Percentiles rank a stretch among this genome's conserved stretches.
Conservation (phyloP, 441 rosid genomes). For the Populus hybrid region DNA sequence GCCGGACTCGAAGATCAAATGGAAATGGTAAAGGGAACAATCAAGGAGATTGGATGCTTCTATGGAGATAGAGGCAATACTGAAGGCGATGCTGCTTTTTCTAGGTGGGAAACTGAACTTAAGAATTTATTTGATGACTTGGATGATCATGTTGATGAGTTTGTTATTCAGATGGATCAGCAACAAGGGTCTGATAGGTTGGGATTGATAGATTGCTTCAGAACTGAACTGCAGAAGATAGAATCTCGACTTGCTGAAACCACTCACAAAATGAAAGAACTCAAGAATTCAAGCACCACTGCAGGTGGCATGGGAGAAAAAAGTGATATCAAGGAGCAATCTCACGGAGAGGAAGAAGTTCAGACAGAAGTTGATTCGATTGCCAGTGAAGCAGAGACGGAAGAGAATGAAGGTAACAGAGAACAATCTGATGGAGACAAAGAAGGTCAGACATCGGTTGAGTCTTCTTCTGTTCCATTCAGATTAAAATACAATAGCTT, state of each 20-base stretch:
- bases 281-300: background rate
- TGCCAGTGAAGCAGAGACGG: background rate
- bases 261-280: conserved; percentile 15
- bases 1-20: conserved; percentile 21
- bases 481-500: conserved; percentile 17
- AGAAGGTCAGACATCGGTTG: conserved; percentile 26
- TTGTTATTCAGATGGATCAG: conserved; percentile 27
- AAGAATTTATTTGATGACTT: conserved; percentile 9
- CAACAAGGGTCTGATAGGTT: conserved; percentile 13
- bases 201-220: conserved; percentile 23
- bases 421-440: conserved; percentile 4
- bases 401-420: conserved; percentile 9
- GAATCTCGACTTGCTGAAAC: conserved; percentile 21
- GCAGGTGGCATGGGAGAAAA: conserved; percentile 2
- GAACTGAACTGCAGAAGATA: conserved; percentile 17
- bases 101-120: conserved; percentile 18
- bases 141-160: conserved; percentile 34
- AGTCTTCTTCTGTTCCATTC: conserved; percentile 22
- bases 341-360: conserved; percentile 13
- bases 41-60: conserved; percentile 22
- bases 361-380: conserved; percentile 11
- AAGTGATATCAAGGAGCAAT: background rate
- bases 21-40: conserved; percentile 2
- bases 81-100: conserved; percentile 14
- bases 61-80: background rate